A percentile compares a stretch with the other conserved stretches of the same genome.
Evolutionary conservation across 2,329 filamentous ascomycete species (phyloP).

Genomic region (Huntiella savannae): DNA sequence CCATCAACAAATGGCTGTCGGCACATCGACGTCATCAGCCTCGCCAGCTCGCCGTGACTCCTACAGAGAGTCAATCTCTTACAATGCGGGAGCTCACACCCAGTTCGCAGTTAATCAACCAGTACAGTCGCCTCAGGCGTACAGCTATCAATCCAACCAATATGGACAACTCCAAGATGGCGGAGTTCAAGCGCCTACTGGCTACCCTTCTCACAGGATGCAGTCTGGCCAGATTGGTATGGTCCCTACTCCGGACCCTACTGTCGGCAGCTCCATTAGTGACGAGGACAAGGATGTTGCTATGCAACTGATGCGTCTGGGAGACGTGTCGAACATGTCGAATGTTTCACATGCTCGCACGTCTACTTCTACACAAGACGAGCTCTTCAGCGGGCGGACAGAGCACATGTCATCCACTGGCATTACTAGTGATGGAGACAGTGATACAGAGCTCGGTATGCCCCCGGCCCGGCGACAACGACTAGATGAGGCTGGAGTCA

Average conservation of each 20-base stretch:
- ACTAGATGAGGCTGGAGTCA: slow-evolving; percentile 24
- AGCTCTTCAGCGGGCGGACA: slow-evolving; percentile 78
- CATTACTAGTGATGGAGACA: slow-evolving; percentile 62
- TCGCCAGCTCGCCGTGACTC: slow-evolving; percentile 73
- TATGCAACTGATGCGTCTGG: slow-evolving; percentile 87
- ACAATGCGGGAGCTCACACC: slow-evolving; percentile 56
- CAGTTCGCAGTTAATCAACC: slow-evolving; percentile 61
- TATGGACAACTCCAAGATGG: slow-evolving; percentile 16
- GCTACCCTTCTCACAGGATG: too few relatives aligned
- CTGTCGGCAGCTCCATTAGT: slow-evolving; percentile 87
- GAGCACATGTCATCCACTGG: slow-evolving; percentile 72
- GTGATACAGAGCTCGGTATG: slow-evolving; percentile 36
- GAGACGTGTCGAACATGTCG: slow-evolving; percentile 50
- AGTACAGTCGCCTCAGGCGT: slow-evolving; percentile 70
- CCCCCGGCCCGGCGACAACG: slow-evolving; percentile 41
- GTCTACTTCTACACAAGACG: slow-evolving; percentile 81
- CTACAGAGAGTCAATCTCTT: slow-evolving; percentile 54
- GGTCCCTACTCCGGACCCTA: slow-evolving; percentile 89
- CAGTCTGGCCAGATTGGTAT: slow-evolving; percentile 24
- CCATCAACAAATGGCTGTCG: slow-evolving; percentile 79
- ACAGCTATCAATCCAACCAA: slow-evolving; percentile 25
- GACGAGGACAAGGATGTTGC: slow-evolving; percentile 90
- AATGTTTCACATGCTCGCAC: slow-evolving; percentile 86
- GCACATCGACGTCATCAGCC: slow-evolving; percentile 91
- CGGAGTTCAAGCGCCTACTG: too few relatives aligned